Conservation (phyloP, 2,329 filamentous ascomycete species). For the Orbilia oligospora region DNA sequence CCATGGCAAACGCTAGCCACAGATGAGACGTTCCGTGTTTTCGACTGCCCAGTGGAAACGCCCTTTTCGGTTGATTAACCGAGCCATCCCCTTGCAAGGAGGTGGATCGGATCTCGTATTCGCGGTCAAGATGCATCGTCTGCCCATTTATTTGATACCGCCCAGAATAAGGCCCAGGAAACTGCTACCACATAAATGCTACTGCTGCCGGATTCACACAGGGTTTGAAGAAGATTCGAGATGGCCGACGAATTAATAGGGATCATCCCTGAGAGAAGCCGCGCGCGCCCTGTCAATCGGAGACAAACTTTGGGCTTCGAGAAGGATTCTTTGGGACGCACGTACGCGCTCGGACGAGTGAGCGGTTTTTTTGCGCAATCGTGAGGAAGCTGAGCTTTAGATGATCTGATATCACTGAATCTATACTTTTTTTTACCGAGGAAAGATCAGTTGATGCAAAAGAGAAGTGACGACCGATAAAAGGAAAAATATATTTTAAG, state of each 20-base stretch:
- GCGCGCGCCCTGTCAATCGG: slow-evolving; percentile 26
- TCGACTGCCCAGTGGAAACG: slow-evolving; percentile 16
- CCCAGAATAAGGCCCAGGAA: slow-evolving; percentile 18
- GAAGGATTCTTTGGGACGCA: background rate
- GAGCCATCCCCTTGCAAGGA: slow-evolving; percentile 11
- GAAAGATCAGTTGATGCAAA: no score
- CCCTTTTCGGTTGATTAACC: slow-evolving; percentile 47
- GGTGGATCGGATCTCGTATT: slow-evolving; percentile 38
- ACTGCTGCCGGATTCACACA: slow-evolving; percentile 27
- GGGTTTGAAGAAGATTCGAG: slow-evolving; percentile 28
- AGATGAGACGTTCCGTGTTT: slow-evolving; percentile 51
- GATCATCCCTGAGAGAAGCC: slow-evolving; percentile 43
- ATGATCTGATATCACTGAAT: background rate
- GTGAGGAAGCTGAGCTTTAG: background rate
- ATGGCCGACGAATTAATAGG: slow-evolving; percentile 27
- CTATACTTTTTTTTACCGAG: no score
- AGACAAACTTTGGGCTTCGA: slow-evolving; percentile 29
- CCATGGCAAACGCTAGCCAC: slow-evolving; percentile 26
- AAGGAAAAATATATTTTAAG: no score
- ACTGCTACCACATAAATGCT: no score
- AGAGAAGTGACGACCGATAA: no score
- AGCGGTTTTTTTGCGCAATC: slow-evolving; percentile 2
- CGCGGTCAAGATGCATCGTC: slow-evolving; percentile 6
- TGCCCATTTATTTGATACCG: slow-evolving; percentile 32
- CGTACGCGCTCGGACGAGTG: slow-evolving; percentile 3